These are phyloP conservation scores for Arctium minus DNA, from an alignment of 129 eudicot genomes.

Conservation along the genomic window DNA sequence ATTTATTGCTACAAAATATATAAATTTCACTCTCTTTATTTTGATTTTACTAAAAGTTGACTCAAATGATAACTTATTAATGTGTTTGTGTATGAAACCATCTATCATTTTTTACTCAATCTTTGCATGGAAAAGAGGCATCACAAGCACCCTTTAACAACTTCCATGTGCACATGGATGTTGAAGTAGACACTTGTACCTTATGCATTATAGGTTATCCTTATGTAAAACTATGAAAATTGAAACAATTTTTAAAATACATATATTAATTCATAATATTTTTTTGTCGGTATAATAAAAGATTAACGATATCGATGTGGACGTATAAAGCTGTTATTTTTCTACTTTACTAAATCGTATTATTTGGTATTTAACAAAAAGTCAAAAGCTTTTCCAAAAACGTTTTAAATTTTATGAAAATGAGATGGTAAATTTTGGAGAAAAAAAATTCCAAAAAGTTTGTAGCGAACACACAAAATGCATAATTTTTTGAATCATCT, in stretches of 20 bases:
- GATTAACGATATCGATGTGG: neutral
- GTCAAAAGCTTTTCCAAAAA: neutral
- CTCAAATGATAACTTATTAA: conserved; percentile 26
- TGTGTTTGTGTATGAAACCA: conserved; percentile 27
- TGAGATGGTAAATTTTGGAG: neutral
- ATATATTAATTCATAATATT: neutral
- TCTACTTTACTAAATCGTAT: too few species aligned
- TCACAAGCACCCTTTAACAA: conserved; percentile 13
- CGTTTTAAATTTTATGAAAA: neutral
- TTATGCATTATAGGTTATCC: conserved; percentile 2
- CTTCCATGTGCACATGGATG: conserved; percentile 19
- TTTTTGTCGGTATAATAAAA: neutral
- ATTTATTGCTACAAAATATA: neutral
- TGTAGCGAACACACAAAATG: neutral
- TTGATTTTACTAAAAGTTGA: conserved; percentile 9
- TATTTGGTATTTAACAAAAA: too few species aligned
- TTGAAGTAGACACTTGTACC: neutral
- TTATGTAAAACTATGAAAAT: neutral
- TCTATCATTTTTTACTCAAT: conserved; percentile 15
- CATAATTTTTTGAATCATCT: too few species aligned
- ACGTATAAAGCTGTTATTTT: neutral
- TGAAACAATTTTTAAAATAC: neutral
- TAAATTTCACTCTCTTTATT: neutral
- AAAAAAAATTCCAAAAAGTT: too few species aligned
- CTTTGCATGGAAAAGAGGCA: conserved; percentile 10